These are phyloP conservation scores for Posidonia australis DNA, from an alignment of 106 monocot species.

Conservation along the genomic window DNA sequence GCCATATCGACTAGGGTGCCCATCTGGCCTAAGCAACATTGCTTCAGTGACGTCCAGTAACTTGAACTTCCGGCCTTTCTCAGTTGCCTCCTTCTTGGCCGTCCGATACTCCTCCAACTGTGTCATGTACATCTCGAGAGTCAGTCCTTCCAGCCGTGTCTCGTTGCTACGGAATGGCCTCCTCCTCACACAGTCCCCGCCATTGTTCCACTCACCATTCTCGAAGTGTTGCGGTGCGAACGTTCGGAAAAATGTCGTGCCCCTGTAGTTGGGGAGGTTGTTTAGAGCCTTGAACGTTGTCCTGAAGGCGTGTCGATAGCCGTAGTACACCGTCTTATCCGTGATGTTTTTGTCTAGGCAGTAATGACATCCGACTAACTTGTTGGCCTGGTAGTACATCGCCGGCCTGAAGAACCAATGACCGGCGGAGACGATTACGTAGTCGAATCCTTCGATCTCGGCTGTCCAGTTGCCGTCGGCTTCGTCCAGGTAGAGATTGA, in stretches of 20 bases:
- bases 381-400: slow-evolving; percentile 3
- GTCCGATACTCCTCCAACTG: slow-evolving; percentile 16
- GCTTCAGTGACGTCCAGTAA: slow-evolving; percentile 10
- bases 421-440: slow-evolving; percentile 13
- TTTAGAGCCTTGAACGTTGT: slow-evolving; percentile 4
- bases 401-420: slow-evolving; percentile 20
- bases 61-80: background rate
- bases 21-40: slow-evolving; percentile 10
- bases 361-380: slow-evolving; percentile 11
- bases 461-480: slow-evolving; percentile 6
- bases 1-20: slow-evolving; percentile 12
- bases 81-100: slow-evolving; percentile 4
- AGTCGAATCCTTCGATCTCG: slow-evolving; percentile 5
- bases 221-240: slow-evolving; percentile 14
- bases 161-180: slow-evolving; percentile 8
- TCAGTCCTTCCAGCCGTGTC: slow-evolving; percentile 7
- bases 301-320: slow-evolving; percentile 6
- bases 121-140: slow-evolving; percentile 4
- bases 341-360: slow-evolving; percentile 1
- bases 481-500: slow-evolving; percentile 18
- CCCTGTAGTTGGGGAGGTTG: background rate
- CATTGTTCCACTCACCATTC: slow-evolving; percentile 13
- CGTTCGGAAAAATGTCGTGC: slow-evolving; percentile 12
- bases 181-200: slow-evolving; percentile 7
- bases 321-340: slow-evolving; percentile 3